Conservation (phyloP, 2,329 filamentous ascomycete species). For the Aspergillus viridinutans region DNA sequence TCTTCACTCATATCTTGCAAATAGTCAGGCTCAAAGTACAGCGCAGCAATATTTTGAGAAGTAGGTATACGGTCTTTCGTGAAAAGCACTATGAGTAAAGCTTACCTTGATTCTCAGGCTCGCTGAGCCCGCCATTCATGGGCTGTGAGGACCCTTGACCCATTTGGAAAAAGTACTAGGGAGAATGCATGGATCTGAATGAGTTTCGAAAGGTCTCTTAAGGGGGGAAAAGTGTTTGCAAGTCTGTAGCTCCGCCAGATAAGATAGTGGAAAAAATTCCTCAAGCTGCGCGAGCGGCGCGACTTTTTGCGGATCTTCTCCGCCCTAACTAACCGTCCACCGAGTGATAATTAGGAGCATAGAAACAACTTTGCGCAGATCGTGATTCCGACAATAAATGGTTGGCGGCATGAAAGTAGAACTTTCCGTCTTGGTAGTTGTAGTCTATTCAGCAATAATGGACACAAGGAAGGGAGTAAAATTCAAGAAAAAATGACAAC, state of each 20-base stretch:
- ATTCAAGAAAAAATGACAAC: not conserved
- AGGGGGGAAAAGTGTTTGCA: constrained; percentile 1
- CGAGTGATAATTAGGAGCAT: not conserved
- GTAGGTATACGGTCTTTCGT: not conserved
- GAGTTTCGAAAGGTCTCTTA: not conserved
- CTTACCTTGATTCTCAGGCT: constrained; percentile 8
- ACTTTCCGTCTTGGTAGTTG: not conserved
- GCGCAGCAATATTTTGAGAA: not conserved
- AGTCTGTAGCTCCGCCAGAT: not conserved
- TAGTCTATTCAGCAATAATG: not conserved
- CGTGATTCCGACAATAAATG: not conserved
- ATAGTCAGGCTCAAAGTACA: not conserved
- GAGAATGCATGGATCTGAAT: not conserved
- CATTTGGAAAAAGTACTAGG: constrained; percentile 7
- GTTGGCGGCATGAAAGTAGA: not conserved
- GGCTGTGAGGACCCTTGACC: constrained; percentile 19
- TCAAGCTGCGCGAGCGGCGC: not conserved
- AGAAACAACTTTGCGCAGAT: not conserved
- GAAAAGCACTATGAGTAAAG: not conserved
- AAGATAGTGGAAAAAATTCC: not conserved
- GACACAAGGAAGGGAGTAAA: not conserved
- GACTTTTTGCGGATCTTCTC: not conserved
- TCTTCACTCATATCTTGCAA: not conserved
- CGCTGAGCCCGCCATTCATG: constrained; percentile 1
- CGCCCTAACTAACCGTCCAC: not conserved